Evolutionary conservation across 352 stramenopile genomes (phyloP), one percentile per base, ranked within the genome.

Genomic region (Albugo laibachii): DNA sequence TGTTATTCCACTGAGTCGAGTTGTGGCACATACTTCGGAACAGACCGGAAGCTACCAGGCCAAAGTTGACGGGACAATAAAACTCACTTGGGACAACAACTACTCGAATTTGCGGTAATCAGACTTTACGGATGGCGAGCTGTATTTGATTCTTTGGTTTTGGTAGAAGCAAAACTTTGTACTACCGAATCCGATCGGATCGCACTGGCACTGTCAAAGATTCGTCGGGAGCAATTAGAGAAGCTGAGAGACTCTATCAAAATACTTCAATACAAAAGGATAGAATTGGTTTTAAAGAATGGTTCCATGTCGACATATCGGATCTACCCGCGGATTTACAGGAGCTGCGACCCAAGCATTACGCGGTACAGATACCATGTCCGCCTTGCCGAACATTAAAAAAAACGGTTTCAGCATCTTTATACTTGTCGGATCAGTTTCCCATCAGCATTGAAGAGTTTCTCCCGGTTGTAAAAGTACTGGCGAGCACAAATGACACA

Each of bases 41-140:
- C 60, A 74, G 21, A 65, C 19, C 10, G 67, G 63, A 16, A 57
- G 45, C 5, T 83, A 72, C 36, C 44, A 55, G 20, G 41, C 68
- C 15, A 36, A 43, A 10, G 53, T 2, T 27, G 41, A 54, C 8
- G 65, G 70, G 2, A 83, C 63, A 6, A 49, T 78, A 40, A 49
- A 71, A 18, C 61, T 79, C 45, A 80, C 53, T 18, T 83, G 70
- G 70, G 62, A 80, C 49, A 83, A 83, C 49, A 63, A 52, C 6
- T 79, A 68, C 44, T 83, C 70, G 0, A 42, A 61, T 13, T 56
- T 79, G 36, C 62, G 67, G 70, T 83, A 53, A 35, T 62, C 41
- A 31, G 16, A 31, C 24, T 10, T 31, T 31, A 31, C 24, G 8
- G 8, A 31, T 31, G 24, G 3, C 3, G 3, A 8, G 24, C 24